Base-by-base conservation (phyloP, 2,329 filamentous ascomycete genomes). In the Kalmusia sp. region DNA sequence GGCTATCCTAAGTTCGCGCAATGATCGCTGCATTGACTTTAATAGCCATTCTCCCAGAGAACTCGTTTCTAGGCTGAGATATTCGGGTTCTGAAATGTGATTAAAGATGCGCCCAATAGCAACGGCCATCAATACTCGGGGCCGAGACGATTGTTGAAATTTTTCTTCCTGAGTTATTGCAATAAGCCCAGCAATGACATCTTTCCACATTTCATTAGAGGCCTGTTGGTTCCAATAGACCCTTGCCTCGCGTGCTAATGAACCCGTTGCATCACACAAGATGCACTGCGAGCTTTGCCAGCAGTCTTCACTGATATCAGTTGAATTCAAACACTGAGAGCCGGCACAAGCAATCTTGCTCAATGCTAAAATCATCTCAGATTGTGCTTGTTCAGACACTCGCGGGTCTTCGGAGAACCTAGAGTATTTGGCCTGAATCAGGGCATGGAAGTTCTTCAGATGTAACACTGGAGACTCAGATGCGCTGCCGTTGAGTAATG, bases 1-100 rank as follows among this genome's bases (percentile, higher is more conserved):
- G 31, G 89, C 89, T 63, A 97, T 84, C 27, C 93, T 87, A 24
- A 98, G 78, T 70, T 98, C 95, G 67, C 93, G 85, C 17, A 92
- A 74, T 1, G 93, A 96, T 72, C 93, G 96, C 58, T 88, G 87
- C 33, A 98, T 78, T 0, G 89, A 91, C 61, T 89, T 85, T 4
- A 97, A 77, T 67, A 92, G 93, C 84, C 91, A 93, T 65, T 93
- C 87, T 0, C 91, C 92, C 34, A 91, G 77, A 0, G 77, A 71
- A 7, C 91, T 92, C 1, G 77, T 79, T 53, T 87, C 84, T 2
- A 97, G 77, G 58, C 90, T 85, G 25, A 93, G 76, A 48, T 90
- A 79, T 3, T 81, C 78, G 0, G 77, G 58, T 47, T 85, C 81
- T 14, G 79, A 77, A 3, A 86, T 86, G 71, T 96, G 92, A 41